Conservation (phyloP, 192 early-diverging fungal genomes). For the Phycomyces blakesleeanus region DNA sequence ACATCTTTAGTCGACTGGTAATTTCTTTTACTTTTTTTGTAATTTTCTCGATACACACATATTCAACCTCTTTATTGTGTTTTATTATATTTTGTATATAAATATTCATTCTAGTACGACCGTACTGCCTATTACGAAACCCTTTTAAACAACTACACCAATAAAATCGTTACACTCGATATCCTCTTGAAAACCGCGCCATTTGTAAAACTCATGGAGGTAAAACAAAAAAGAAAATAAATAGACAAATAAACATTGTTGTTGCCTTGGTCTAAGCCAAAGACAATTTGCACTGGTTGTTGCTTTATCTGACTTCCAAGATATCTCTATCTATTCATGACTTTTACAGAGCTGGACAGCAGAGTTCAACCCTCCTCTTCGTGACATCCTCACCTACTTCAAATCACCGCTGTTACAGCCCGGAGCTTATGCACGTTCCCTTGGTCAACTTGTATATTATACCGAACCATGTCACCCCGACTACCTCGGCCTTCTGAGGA, state of each 20-base stretch:
- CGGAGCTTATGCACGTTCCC: neutral
- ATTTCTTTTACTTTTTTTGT: neutral
- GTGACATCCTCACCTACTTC: slow-evolving; percentile 2
- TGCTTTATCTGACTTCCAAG: neutral
- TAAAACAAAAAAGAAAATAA: neutral
- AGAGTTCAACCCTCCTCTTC: neutral
- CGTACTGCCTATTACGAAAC: neutral
- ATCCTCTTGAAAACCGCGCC: slow-evolving; percentile 8
- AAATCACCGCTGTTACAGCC: neutral
- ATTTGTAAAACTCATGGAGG: slow-evolving; percentile 10
- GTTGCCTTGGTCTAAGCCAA: too few relatives aligned
- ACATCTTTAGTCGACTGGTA: slow-evolving; percentile 16
- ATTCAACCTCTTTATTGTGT: too few relatives aligned
- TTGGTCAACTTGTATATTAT: neutral
- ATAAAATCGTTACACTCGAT: slow-evolving; percentile 8
- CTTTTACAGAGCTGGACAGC: neutral
- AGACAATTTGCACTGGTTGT: too few relatives aligned
- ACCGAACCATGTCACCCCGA: slow-evolving; percentile 16
- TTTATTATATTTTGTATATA: neutral
- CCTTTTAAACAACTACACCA: slow-evolving; percentile 10
- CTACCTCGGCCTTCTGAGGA: neutral
- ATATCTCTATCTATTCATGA: neutral
- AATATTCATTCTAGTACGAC: slow-evolving; percentile 8
- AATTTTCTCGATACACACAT: too few relatives aligned
- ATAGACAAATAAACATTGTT: too few relatives aligned